Evolutionary conservation across 1,139 yeast species (phyloP).

Genomic region (Pichia sp.): DNA sequence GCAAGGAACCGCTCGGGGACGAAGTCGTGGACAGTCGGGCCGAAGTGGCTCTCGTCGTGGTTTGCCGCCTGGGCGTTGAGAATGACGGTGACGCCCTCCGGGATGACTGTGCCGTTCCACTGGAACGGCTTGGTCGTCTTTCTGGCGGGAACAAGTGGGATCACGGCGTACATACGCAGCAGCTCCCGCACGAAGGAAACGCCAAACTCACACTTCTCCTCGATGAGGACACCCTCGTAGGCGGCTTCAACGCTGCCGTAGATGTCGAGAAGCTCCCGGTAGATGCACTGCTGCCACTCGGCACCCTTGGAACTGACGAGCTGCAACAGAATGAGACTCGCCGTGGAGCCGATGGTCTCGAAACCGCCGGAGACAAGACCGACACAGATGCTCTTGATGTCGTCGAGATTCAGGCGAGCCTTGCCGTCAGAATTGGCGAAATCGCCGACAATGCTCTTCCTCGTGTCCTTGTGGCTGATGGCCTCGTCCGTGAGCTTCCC

Average conservation of each 20-base stretch:
- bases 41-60: slow-evolving; percentile 48
- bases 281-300: slow-evolving; percentile 34
- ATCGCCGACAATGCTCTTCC: slow-evolving; percentile 28
- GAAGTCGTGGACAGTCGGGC: slow-evolving; percentile 43
- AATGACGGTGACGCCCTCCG: slow-evolving; percentile 48
- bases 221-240: slow-evolving; percentile 42
- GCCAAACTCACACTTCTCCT: slow-evolving; percentile 43
- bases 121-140: slow-evolving; percentile 45
- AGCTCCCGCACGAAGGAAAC: slow-evolving; percentile 57
- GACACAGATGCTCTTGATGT: slow-evolving; percentile 39
- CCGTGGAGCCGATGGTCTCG: slow-evolving; percentile 26
- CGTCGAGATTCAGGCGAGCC: slow-evolving; percentile 23
- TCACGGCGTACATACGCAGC: slow-evolving; percentile 54
- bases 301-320: slow-evolving; percentile 16
- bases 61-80: slow-evolving; percentile 67
- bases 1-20: slow-evolving; percentile 37
- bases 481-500: slow-evolving; percentile 33
- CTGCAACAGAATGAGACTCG: slow-evolving; percentile 21
- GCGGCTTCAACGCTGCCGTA: slow-evolving; percentile 40
- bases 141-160: slow-evolving; percentile 62
- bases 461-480: slow-evolving; percentile 25
- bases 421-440: slow-evolving; percentile 21
- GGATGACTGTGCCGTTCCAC: slow-evolving; percentile 42
- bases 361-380: slow-evolving; percentile 38
- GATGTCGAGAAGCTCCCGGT: slow-evolving; percentile 33